phyloP scores from a whole-genome alignment of 352 stramenopile species.

The Globisporangium carolinianum region DNA sequence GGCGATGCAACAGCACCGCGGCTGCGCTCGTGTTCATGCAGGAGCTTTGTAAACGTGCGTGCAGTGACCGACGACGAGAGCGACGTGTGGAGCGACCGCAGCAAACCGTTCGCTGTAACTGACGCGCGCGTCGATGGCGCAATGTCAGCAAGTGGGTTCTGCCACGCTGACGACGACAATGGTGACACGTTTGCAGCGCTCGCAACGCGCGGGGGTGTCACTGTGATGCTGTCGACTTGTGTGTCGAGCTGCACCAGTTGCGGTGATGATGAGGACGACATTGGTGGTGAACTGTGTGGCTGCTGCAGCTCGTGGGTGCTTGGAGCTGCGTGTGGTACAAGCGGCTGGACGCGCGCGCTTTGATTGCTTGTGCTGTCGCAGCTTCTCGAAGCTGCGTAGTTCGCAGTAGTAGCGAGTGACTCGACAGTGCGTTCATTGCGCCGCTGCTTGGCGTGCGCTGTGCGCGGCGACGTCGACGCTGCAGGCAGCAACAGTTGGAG shows the following conservation, averaged over 20 bases:
- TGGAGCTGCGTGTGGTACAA: too few relatives aligned
- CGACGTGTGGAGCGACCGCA: conserved; percentile 14
- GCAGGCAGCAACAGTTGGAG: conserved; percentile 28
- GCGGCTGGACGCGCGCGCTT: too few relatives aligned
- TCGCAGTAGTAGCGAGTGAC: neutral
- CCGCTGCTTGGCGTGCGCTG: conserved; percentile 1
- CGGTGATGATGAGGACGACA: neutral
- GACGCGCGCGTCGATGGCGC: conserved; percentile 9
- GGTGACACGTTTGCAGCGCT: neutral
- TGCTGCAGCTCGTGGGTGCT: too few relatives aligned
- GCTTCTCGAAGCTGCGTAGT: neutral
- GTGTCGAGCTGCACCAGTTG: neutral
- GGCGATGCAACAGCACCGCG: neutral
- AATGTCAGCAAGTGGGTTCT: conserved; percentile 39
- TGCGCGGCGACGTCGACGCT: conserved; percentile 15
- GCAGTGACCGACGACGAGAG: conserved; percentile 17
- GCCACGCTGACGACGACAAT: conserved; percentile 8
- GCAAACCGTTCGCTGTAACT: conserved; percentile 4
- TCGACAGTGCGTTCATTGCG: neutral
- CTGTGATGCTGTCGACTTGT: conserved; percentile 4
- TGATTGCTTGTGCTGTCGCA: too few relatives aligned
- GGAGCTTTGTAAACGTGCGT: conserved; percentile 8
- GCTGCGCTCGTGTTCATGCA: neutral
- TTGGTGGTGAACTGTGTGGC: neutral
- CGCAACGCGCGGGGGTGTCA: neutral